Conservation (phyloP, 345 rosid species). For the Durio zibethinus region DNA sequence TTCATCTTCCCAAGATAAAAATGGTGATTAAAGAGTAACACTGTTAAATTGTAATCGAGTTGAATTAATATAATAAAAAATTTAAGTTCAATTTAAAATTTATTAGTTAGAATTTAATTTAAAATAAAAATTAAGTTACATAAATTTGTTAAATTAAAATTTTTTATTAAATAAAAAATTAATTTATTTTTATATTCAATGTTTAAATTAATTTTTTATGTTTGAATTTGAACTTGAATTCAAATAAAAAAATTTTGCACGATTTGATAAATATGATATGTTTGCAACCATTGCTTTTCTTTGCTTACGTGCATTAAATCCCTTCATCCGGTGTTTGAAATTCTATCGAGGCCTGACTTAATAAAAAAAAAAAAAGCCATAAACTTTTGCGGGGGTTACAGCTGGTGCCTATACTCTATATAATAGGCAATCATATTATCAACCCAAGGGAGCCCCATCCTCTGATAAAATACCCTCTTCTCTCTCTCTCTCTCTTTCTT, state of each 20-base stretch:
- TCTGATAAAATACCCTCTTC: background rate
- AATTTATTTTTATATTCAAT: too few relatives aligned
- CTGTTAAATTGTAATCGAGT: too few relatives aligned
- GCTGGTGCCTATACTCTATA: conserved; percentile 25
- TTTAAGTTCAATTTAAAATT: too few relatives aligned
- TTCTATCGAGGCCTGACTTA: background rate
- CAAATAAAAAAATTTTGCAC: too few relatives aligned
- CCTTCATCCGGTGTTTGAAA: background rate
- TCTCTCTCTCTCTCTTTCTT: background rate
- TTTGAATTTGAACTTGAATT: too few relatives aligned
- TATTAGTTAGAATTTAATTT: too few relatives aligned
- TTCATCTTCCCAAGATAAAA: conserved; percentile 48
- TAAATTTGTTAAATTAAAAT: too few relatives aligned
- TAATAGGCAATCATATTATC: conserved; percentile 49
- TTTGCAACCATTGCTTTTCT: background rate
- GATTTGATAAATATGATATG: too few relatives aligned
- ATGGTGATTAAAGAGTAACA: conserved; percentile 32
- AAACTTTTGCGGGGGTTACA: conserved; percentile 24
- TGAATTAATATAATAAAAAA: too few relatives aligned
- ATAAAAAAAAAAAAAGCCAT: conserved; percentile 23
- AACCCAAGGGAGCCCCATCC: conserved; percentile 29
- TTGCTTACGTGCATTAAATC: background rate
- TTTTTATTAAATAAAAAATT: too few relatives aligned
- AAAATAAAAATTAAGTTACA: too few relatives aligned
- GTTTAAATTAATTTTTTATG: too few relatives aligned